These are phyloP conservation scores for Spiraea crenata DNA, from an alignment of 331 rosid genomes.

Conservation along the genomic window DNA sequence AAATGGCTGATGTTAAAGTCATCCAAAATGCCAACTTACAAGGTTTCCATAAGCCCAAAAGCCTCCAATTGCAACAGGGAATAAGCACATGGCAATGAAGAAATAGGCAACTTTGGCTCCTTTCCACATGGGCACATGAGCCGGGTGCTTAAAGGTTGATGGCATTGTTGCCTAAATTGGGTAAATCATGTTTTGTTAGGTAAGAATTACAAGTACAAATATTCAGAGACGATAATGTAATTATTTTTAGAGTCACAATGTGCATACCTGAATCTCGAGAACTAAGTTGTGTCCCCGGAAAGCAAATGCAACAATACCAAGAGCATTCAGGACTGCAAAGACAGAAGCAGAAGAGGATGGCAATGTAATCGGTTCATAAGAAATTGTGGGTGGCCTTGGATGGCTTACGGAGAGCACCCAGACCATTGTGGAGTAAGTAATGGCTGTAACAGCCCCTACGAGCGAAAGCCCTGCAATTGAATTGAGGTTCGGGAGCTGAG, in stretches of 20 bases:
- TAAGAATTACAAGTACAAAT: not conserved
- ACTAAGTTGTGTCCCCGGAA: conserved; percentile 93
- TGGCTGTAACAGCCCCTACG: conserved; percentile 94
- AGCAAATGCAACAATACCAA: conserved; percentile 92
- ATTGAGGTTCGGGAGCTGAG: conserved; percentile 98
- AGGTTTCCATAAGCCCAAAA: conserved; percentile 97
- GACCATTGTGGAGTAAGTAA: conserved; percentile 92
- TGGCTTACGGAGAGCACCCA: conserved; percentile 96
- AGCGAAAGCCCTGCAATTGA: conserved; percentile 97
- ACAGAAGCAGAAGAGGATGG: conserved; percentile 55
- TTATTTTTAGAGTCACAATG: not conserved
- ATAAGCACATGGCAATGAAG: conserved; percentile 91
- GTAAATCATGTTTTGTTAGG: conserved; percentile 20
- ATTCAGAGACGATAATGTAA: not conserved
- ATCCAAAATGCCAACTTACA: conserved; percentile 43
- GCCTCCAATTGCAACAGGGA: conserved; percentile 94
- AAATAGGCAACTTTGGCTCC: conserved; percentile 98
- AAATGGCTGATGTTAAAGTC: not conserved
- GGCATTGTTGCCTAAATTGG: conserved; percentile 89
- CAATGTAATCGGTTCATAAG: conserved; percentile 69
- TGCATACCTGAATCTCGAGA: conserved; percentile 78
- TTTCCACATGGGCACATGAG: conserved; percentile 99
- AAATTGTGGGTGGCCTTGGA: conserved; percentile 73
- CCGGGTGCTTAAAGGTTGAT: conserved; percentile 96
- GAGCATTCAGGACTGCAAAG: conserved; percentile 83